A percentile compares a stretch with the other conserved stretches of the same genome.
phyloP scores from a whole-genome alignment of 371 early-diverging fungal genomes.

The Mortierella sp. region DNA sequence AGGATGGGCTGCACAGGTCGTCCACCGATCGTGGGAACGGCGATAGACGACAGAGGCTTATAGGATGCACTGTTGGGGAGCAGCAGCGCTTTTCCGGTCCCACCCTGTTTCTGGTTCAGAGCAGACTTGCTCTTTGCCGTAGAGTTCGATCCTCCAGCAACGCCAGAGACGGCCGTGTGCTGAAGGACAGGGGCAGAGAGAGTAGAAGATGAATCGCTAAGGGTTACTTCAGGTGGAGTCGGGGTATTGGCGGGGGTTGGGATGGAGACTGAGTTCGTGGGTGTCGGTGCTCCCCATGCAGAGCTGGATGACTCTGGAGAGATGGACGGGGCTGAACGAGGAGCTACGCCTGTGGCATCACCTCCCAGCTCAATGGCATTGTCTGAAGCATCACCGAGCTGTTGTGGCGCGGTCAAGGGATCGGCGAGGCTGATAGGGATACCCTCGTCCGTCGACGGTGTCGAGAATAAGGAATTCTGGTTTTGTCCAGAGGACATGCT shows the following conservation, averaged over 20 bases:
- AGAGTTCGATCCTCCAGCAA: no score
- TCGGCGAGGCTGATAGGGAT: neutral
- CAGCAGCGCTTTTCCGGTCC: slow-evolving; percentile 3
- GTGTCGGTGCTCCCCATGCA: slow-evolving; percentile 7
- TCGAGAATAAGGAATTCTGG: slow-evolving; percentile 9
- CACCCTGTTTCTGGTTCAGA: neutral
- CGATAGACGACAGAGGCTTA: slow-evolving; percentile 20
- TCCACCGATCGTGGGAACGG: slow-evolving; percentile 9
- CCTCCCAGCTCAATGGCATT: neutral
- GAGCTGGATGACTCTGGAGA: slow-evolving; percentile 6
- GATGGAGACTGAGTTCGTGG: slow-evolving; percentile 20
- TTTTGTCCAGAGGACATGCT: slow-evolving; percentile 16
- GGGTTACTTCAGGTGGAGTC: slow-evolving; percentile 12
- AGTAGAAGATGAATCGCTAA: slow-evolving; percentile 3
- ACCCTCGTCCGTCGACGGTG: neutral
- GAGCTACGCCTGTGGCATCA: slow-evolving; percentile 13
- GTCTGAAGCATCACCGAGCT: neutral
- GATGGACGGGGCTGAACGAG: slow-evolving; percentile 11
- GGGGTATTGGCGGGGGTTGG: slow-evolving; percentile 47
- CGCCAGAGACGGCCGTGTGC: neutral
- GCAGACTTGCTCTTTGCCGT: neutral
- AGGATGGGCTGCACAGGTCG: slow-evolving; percentile 16
- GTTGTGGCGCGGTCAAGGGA: neutral
- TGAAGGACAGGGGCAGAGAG: neutral
- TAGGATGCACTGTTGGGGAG: slow-evolving; percentile 26